Base-by-base conservation (phyloP, 306 rosid genomes). In the Sicyos baderoa region DNA sequence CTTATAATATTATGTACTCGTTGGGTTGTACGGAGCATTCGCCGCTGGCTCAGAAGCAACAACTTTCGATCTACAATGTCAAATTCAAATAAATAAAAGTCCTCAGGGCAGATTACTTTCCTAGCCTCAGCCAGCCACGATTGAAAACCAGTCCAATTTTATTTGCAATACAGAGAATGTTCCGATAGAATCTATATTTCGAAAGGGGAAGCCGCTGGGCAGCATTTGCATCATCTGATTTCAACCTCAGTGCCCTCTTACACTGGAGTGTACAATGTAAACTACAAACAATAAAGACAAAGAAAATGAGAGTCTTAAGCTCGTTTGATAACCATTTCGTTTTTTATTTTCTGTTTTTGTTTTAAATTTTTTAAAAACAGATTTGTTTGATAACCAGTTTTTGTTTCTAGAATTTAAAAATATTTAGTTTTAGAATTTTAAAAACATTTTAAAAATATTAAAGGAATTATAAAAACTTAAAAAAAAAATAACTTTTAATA, bases 61-160 rank as follows among this genome's bases (percentile, higher is more conserved):
- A 35, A 35, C 44, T 37, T 37, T 63, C 42, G 48, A 67, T 67
- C 72, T 48, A 67, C 45, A 48, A 67, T 35, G 42, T 35, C 4
- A 4, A 32, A 32, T 32, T 32, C 3, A 4, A 35, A 35, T 0
- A 35, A 35, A 35, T 4, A 54, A 35, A 54, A 4, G 9, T 6
- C 59, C 14, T n/a, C n/a, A n/a, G 59, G 29, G 14, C 2, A 12
- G 76, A 83, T 78, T 93, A 93, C 99, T 97, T 86, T 84, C 80
- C 90, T 88, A 84, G 91, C 95, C 76, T 93, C 87, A 69, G 99
- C 97, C 70, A 73, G 96, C 99, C 99, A 93, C 73, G 97, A 90
- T 75, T 93, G 96, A 78, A 93, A 93, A 78, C 99, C 99, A 75
- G 90, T 88, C 99, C 99, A 93, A 75, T 89, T 78, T 59, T 85